Conservation (phyloP, 345 rosid species). For the Rhizophora apiculata region DNA sequence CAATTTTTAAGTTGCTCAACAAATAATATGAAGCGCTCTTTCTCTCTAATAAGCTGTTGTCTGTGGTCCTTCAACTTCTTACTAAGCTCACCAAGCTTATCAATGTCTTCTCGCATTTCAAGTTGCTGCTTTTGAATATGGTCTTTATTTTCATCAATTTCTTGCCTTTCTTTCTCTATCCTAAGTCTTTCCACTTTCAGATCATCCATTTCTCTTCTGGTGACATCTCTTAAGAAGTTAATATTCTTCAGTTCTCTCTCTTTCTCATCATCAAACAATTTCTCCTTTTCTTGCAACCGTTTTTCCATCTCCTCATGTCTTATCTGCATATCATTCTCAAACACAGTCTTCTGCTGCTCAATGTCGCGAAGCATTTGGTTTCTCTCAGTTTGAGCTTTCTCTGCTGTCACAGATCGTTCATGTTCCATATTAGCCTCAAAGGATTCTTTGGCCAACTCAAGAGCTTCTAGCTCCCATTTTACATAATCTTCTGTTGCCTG, state of each 20-base stretch:
- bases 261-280: constrained; percentile 72
- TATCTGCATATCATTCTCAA: constrained; percentile 64
- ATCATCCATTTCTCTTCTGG: constrained; percentile 85
- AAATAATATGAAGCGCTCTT: constrained; percentile 64
- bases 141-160: constrained; percentile 55
- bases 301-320: constrained; percentile 62
- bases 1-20: constrained; percentile 70
- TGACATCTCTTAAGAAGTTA: constrained; percentile 65
- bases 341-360: constrained; percentile 61
- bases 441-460: constrained; percentile 65
- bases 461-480: constrained; percentile 63
- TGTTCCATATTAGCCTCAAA: constrained; percentile 67
- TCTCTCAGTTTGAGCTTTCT: constrained; percentile 69
- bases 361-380: constrained; percentile 65
- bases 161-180: constrained; percentile 63
- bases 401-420: constrained; percentile 52
- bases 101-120: constrained; percentile 81
- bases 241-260: constrained; percentile 73
- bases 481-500: constrained; percentile 45
- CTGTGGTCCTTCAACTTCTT: constrained; percentile 73
- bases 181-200: constrained; percentile 59
- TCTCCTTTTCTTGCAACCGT: constrained; percentile 51
- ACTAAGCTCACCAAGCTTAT: constrained; percentile 74
- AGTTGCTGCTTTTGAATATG: constrained; percentile 77
- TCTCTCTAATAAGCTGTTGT: constrained; percentile 75